Percentiles rank a stretch among this genome's conserved stretches.
These are phyloP conservation scores for Pichia phayaonensis DNA, from an alignment of 805 yeast genomes.

Conservation along the genomic window DNA sequence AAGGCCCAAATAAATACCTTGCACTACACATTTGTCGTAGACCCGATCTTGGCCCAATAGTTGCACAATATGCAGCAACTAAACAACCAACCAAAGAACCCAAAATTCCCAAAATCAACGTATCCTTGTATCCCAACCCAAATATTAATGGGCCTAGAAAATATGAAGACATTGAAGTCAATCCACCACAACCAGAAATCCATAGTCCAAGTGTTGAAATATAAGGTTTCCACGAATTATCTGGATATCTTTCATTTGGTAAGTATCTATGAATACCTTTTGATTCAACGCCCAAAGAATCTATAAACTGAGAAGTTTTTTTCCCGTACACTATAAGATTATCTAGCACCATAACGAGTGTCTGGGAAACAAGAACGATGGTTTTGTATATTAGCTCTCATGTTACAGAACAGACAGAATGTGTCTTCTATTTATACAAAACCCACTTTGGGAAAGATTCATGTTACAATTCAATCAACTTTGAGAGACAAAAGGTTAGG, in stretches of 20 bases:
- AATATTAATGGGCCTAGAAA: conserved; percentile 68
- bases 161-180: conserved; percentile 84
- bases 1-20: conserved; percentile 77
- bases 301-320: conserved; percentile 31
- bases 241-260: conserved; percentile 42
- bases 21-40: conserved; percentile 84
- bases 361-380: too few species aligned
- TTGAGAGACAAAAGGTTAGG: neutral
- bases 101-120: conserved; percentile 52
- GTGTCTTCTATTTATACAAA: too few species aligned
- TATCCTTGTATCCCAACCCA: conserved; percentile 59
- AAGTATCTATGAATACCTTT: conserved; percentile 73
- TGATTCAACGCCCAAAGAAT: conserved; percentile 58
- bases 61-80: conserved; percentile 75
- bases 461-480: neutral
- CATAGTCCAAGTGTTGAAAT: conserved; percentile 62
- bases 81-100: conserved; percentile 65
- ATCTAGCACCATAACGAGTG: neutral
- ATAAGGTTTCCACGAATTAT: conserved; percentile 11
- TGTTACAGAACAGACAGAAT: too few species aligned
- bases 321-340: conserved; percentile 7
- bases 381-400: too few species aligned
- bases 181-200: conserved; percentile 80
- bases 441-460: too few species aligned
- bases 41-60: conserved; percentile 88